Conservation (phyloP, 2,329 filamentous ascomycete genomes). For the Alternaria ventricosa region DNA sequence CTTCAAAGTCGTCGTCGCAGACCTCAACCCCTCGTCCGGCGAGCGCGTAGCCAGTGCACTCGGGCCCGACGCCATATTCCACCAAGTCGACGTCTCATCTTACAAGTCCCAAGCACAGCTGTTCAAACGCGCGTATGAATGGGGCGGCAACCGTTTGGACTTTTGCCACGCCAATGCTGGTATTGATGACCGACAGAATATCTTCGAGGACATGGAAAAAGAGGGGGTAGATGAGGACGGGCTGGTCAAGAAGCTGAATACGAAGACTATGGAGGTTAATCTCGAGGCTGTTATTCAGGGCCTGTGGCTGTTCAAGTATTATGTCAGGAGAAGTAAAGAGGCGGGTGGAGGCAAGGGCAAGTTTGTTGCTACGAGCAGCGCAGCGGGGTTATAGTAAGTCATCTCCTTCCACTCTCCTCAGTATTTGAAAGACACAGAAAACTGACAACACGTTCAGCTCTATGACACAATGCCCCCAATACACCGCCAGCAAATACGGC, state of each 20-base stretch:
- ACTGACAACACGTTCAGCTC: too few species aligned
- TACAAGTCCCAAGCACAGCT: constrained; percentile 49
- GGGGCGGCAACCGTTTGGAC: constrained; percentile 52
- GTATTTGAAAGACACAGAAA: too few species aligned
- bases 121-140: constrained; percentile 51
- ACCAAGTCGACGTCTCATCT: constrained; percentile 50
- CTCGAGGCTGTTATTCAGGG: constrained; percentile 52
- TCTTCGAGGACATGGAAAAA: constrained; percentile 43
- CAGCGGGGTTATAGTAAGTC: constrained; percentile 47
- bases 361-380: constrained; percentile 50
- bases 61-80: constrained; percentile 43
- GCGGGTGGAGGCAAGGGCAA: constrained; percentile 44
- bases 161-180: constrained; percentile 55
- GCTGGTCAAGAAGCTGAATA: constrained; percentile 46
- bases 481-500: constrained; percentile 53
- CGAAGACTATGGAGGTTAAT: constrained; percentile 50
- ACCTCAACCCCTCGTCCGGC: constrained; percentile 48
- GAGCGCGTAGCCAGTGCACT: constrained; percentile 34
- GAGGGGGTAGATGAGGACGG: constrained; percentile 45
- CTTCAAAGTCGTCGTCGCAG: constrained; percentile 54
- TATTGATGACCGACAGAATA: constrained; percentile 47
- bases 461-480: constrained; percentile 49
- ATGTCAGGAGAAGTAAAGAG: constrained; percentile 47
- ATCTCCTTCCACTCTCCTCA: too few species aligned
- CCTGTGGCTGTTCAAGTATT: constrained; percentile 53